Conservation (phyloP, 495 filamentous ascomycete species). For the Glarea lozoyensis region DNA sequence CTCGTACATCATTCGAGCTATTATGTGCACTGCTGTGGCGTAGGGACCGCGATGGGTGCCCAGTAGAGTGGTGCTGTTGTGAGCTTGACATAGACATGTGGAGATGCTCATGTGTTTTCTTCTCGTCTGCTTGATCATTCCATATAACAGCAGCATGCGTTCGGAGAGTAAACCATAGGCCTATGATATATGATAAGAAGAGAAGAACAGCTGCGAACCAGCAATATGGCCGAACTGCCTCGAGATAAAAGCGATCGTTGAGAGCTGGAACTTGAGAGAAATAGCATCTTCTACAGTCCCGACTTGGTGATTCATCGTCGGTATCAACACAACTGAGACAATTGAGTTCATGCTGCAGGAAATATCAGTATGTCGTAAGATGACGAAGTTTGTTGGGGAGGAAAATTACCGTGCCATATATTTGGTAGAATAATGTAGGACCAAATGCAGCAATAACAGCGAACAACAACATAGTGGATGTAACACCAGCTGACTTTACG, state of each 20-base stretch:
- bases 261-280: conserved; percentile 85
- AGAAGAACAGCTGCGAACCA: conserved; percentile 77
- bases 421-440: conserved; percentile 97
- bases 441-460: conserved; percentile 96
- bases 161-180: conserved; percentile 89
- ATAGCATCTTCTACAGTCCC: conserved; percentile 86
- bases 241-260: conserved; percentile 75
- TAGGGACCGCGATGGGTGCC: conserved; percentile 14
- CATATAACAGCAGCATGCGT: conserved; percentile 97
- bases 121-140: conserved; percentile 81
- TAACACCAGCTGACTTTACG: conserved; percentile 91
- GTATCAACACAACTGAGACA: conserved; percentile 66
- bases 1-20: conserved; percentile 27
- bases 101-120: conserved; percentile 44
- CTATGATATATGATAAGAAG: conserved; percentile 90
- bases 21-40: conserved; percentile 13
- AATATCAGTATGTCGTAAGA: neutral
- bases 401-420: conserved; percentile 79
- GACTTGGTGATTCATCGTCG: conserved; percentile 29
- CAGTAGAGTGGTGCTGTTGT: conserved; percentile 15
- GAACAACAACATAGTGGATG: conserved; percentile 96
- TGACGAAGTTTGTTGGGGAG: neutral
- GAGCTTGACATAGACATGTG: conserved; percentile 21
- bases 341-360: conserved; percentile 72
- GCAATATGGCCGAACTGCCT: conserved; percentile 88